phyloP scores from a whole-genome alignment of 1,284 basidiomycete species.

The Ceratobasidium sp. region DNA sequence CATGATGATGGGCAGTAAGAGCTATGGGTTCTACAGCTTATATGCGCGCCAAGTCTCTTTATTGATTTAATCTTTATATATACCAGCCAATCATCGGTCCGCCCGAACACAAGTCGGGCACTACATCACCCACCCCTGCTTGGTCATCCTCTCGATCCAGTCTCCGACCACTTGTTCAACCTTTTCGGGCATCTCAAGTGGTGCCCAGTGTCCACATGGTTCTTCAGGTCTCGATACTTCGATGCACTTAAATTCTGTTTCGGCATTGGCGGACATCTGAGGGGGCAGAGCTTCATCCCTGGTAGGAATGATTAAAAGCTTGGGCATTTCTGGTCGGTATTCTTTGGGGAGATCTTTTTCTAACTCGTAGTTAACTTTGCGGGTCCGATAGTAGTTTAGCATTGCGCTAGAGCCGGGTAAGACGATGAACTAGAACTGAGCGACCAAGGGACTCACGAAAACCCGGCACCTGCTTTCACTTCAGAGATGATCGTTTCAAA shows the following conservation, averaged over 20 bases:
- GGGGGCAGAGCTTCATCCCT: conserved; percentile 14
- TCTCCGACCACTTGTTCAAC: conserved; percentile 32
- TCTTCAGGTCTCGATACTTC: conserved; percentile 25
- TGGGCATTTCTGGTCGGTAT: conserved; percentile 25
- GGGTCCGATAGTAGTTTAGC: conserved; percentile 30
- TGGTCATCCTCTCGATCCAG: conserved; percentile 27
- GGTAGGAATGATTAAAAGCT: conserved; percentile 19
- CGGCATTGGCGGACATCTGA: not conserved
- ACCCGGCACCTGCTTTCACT: conserved; percentile 17
- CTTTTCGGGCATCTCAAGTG: conserved; percentile 23
- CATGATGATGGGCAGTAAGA: not conserved
- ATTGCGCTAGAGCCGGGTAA: not conserved
- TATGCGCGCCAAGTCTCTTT: too few species aligned
- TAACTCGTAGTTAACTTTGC: conserved; percentile 23
- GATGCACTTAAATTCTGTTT: not conserved
- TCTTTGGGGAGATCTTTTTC: conserved; percentile 30
- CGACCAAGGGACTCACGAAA: not conserved
- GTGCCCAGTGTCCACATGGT: conserved; percentile 32
- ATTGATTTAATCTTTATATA: too few species aligned
- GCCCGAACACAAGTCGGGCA: not conserved
- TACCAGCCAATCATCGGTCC: too few species aligned
- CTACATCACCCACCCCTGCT: not conserved
- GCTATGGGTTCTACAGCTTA: too few species aligned
- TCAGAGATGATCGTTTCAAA: conserved; percentile 11
- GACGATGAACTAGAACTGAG: too few species aligned